Base-by-base conservation (phyloP, 2,329 filamentous ascomycete genomes). In the Scedosporium apiospermum region DNA sequence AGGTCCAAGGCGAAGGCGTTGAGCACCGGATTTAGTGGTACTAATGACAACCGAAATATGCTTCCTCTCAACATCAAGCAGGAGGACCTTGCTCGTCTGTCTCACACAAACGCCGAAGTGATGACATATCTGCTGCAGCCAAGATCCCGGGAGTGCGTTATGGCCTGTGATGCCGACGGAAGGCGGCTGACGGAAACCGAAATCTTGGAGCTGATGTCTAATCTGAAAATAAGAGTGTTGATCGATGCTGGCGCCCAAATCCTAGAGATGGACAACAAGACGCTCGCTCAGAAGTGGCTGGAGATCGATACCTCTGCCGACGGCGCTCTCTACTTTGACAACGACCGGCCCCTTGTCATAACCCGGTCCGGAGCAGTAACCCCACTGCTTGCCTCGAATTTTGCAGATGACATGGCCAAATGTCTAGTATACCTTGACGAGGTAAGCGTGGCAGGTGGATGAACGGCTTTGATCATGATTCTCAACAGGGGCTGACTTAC, bases 11-110 rank as follows among this genome's bases (percentile, higher is more conserved):
- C 26, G 16, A 21, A n/a, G 49, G 68, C 73, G 2, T 64, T 79
- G 1, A 88, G 86, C 0, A 89, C 87, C 0, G 88, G 88, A 0
- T 91, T 92, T 69, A 88, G 84, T 6, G 88, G 88, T 0, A 91
- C 88, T 0, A 90, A 89, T 55, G 88, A 91, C 68, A 85, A 82
- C 21, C 77, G 80, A 44, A 74, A 72, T 0, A 75, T 88, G 41
- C 71, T 90, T 0, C 88, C 88, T 0, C 70, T 85, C n/a, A 84
- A 78, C 0, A 83, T 90, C 21, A 70, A 74, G 21, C 87, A 90
- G 60, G 72, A 82, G 0, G 86, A 91, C 64, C 75, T 91, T 0
- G 72, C 76, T 0, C 71, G 75, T 0, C 75, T 89, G 0, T 67
- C 72, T 0, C 83, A 88, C 57, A 89, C 86, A 0, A 89, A 86